Evolutionary conservation across 306 rosid genomes (phyloP).

Genomic region (Vigna hirtella): DNA sequence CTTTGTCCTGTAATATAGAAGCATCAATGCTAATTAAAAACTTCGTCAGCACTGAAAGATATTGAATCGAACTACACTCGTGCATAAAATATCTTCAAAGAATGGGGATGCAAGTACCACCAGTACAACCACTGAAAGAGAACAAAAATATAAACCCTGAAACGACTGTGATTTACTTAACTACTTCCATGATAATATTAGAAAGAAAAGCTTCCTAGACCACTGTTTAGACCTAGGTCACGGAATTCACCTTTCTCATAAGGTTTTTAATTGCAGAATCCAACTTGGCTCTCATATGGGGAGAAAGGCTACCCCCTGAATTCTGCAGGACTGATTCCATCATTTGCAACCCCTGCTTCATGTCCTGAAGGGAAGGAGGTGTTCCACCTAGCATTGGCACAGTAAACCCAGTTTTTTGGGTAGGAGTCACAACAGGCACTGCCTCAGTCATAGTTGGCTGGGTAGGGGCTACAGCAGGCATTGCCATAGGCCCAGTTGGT

Average conservation of each 20-base stretch:
- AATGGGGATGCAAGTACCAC: constrained; percentile 13
- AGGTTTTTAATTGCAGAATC: constrained; percentile 73
- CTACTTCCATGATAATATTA: constrained; percentile 17
- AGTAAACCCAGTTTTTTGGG: constrained; percentile 18
- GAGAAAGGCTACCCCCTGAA: constrained; percentile 71
- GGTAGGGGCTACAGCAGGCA: constrained; percentile 24
- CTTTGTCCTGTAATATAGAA: no score
- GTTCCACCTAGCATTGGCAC: constrained; percentile 27
- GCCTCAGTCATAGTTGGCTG: constrained; percentile 17
- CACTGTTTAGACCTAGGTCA: constrained; percentile 22
- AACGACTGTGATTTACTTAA: constrained; percentile 4
- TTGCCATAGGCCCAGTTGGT: not conserved
- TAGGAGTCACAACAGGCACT: constrained; percentile 13
- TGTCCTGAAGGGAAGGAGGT: constrained; percentile 60
- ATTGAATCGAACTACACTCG: no score
- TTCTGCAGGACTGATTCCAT: constrained; percentile 77
- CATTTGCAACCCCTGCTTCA: constrained; percentile 74
- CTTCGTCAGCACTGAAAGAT: no score
- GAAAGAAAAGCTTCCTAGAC: constrained; percentile 10
- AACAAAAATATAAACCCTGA: constrained; percentile 24
- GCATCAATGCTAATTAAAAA: no score
- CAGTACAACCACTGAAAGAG: constrained; percentile 11
- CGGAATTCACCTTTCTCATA: constrained; percentile 74
- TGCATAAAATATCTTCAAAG: not conserved
- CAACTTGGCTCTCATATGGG: constrained; percentile 66